Evolutionary conservation across 352 stramenopile species (phyloP).

Genomic region (Elongisporangium undulatum): DNA sequence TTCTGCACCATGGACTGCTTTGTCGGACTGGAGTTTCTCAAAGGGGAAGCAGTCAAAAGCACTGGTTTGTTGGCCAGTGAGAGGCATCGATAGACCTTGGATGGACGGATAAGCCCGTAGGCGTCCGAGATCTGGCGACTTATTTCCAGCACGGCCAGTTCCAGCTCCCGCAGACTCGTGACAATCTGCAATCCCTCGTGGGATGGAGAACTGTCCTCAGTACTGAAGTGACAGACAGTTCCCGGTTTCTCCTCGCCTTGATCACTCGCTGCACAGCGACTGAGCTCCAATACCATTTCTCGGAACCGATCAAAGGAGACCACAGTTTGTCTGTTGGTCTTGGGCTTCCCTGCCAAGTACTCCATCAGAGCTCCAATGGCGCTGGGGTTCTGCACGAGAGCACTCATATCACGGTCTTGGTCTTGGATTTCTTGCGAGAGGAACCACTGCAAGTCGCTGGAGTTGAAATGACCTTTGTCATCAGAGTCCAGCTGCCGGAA

Average conservation of each 20-base stretch:
- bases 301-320: slow-evolving; percentile 20
- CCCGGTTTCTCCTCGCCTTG: neutral
- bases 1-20: slow-evolving; percentile 1
- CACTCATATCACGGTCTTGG: neutral
- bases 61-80: slow-evolving; percentile 1
- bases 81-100: slow-evolving; percentile 22
- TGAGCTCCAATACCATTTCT: slow-evolving; percentile 3
- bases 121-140: slow-evolving; percentile 11
- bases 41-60: neutral
- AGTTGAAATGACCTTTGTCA: slow-evolving; percentile 42
- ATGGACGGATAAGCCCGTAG: slow-evolving; percentile 18
- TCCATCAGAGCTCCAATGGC: slow-evolving; percentile 10
- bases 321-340: slow-evolving; percentile 2
- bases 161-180: slow-evolving; percentile 24
- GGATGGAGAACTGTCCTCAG: neutral
- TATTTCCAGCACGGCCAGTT: slow-evolving; percentile 32
- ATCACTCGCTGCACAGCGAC: neutral
- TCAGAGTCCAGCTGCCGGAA: slow-evolving; percentile 33
- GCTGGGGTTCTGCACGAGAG: slow-evolving; percentile 7
- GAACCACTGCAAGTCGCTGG: slow-evolving; percentile 18
- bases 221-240: neutral
- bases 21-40: neutral
- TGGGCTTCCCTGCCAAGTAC: slow-evolving; percentile 7
- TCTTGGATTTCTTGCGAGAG: slow-evolving; percentile 5
- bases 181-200: slow-evolving; percentile 5